Evolutionary conservation across 805 yeast species (phyloP).

Genomic region (Grigorovia transvaalensis): DNA sequence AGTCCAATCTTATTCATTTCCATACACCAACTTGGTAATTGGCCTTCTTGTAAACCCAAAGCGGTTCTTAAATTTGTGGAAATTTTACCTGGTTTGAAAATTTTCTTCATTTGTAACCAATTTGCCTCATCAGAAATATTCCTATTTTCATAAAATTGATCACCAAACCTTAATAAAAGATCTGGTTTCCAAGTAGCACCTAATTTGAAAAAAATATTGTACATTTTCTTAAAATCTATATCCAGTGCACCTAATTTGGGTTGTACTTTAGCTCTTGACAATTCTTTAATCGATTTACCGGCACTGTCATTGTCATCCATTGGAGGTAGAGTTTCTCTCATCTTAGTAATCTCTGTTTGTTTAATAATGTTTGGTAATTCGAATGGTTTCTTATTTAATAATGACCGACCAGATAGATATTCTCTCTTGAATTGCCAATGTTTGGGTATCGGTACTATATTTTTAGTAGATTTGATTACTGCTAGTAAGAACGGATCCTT

Average conservation of each 20-base stretch:
- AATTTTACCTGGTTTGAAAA: slow-evolving; percentile 56
- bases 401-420: slow-evolving; percentile 54
- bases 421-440: slow-evolving; percentile 82
- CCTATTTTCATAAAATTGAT: slow-evolving; percentile 68
- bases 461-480: slow-evolving; percentile 51
- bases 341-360: slow-evolving; percentile 77
- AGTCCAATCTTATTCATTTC: slow-evolving; percentile 62
- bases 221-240: slow-evolving; percentile 69
- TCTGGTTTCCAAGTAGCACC: slow-evolving; percentile 59
- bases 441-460: slow-evolving; percentile 64
- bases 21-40: slow-evolving; percentile 71
- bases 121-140: slow-evolving; percentile 40
- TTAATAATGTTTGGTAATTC: slow-evolving; percentile 66
- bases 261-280: slow-evolving; percentile 73
- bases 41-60: slow-evolving; percentile 48
- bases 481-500: slow-evolving; percentile 62
- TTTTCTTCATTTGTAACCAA: slow-evolving; percentile 24
- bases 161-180: slow-evolving; percentile 54
- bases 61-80: slow-evolving; percentile 57
- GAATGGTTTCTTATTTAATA: slow-evolving; percentile 60
- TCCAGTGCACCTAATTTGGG: slow-evolving; percentile 83
- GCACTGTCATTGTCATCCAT: slow-evolving; percentile 1
- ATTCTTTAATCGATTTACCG: slow-evolving; percentile 49
- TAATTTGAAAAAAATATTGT: slow-evolving; percentile 77
- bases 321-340: slow-evolving; percentile 49